Conservation (phyloP, 2,329 filamentous ascomycete species). For the Whalleya microplaca region DNA sequence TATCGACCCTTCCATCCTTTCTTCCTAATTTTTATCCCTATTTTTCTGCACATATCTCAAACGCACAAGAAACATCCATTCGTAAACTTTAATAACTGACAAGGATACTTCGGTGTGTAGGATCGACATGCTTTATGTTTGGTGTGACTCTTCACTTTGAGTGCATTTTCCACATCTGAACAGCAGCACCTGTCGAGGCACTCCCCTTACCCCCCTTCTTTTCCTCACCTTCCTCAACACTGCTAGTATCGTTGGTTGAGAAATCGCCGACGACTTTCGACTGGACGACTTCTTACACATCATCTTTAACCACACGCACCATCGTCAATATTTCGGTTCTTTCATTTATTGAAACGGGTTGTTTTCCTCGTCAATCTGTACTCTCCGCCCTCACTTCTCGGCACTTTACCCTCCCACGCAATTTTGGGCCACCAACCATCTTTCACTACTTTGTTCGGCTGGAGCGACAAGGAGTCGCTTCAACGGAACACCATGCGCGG, state of each 20-base stretch:
- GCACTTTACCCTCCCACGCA: neutral
- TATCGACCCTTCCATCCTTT: too few relatives aligned
- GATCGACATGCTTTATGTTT: conserved; percentile 6
- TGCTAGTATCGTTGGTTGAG: neutral
- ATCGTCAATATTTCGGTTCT: neutral
- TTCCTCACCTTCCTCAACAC: neutral
- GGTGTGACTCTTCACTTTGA: conserved; percentile 11
- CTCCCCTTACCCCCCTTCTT: conserved; percentile 7
- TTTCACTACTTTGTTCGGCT: conserved; percentile 2
- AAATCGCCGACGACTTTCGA: neutral
- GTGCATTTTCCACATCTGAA: conserved; percentile 8
- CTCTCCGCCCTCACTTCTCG: neutral
- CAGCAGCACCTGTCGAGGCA: neutral
- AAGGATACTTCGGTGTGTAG: conserved; percentile 7
- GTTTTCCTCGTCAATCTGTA: neutral
- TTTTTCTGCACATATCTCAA: too few relatives aligned
- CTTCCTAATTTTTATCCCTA: too few relatives aligned
- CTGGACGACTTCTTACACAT: neutral
- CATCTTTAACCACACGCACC: neutral
- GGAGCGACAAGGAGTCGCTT: conserved; percentile 7
- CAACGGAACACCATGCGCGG: conserved; percentile 15
- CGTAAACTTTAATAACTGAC: conserved; percentile 3
- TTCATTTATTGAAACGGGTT: neutral
- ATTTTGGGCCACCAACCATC: neutral
- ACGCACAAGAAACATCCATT: conserved; percentile 11